Evolutionary conservation across 805 yeast genomes (phyloP), one percentile per base, ranked within the genome.

Genomic region (Candida ipomoeae): DNA sequence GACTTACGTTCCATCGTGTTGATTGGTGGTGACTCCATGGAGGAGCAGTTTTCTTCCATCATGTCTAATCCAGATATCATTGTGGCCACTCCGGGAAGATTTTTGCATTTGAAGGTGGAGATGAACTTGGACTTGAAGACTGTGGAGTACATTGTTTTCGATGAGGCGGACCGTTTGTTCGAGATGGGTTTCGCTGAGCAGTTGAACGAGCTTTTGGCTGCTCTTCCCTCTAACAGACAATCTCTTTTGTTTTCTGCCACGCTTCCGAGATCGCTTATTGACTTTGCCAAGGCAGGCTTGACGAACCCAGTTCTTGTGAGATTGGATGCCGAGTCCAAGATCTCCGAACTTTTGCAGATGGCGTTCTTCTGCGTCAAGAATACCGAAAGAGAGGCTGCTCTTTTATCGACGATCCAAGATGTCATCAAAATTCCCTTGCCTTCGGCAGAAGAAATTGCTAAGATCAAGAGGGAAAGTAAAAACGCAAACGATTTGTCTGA

Each of bases 21-120:
- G 31, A 92, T 95, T 51, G 99, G 99, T 72, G 99, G 99, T 74
- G 99, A 94, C 64, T 88, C 97, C n/a, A 73, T 94, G 62, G 99
- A 94, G 64, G 97, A 92, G 49, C 99, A 94, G 71, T 94, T 94
- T 65, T 77, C 87, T 20, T 82, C 88, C 65, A 89, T 94, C 95
- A 84, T 91, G 87, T 69, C 84, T 49, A 89, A 90, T 62, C 99
- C 99, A 0, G 99, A 94, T 72, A 84, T 95, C 34, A 79, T 94
- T 37, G 85, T 94, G 51, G 98, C 98, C 18, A 94, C 99, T 0
- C 99, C 99, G 0, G 99, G 99, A 67, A 80, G 99, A 68, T 94
- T 94, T 62, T 70, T 92, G 69, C 99, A 94, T 78, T 79, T 94
- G 64, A 89, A 92, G 66, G 91, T 92, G 26, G 99, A 94, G 71